Conservation (phyloP, 2,329 filamentous ascomycete species). For the Alternaria gansuensis region DNA sequence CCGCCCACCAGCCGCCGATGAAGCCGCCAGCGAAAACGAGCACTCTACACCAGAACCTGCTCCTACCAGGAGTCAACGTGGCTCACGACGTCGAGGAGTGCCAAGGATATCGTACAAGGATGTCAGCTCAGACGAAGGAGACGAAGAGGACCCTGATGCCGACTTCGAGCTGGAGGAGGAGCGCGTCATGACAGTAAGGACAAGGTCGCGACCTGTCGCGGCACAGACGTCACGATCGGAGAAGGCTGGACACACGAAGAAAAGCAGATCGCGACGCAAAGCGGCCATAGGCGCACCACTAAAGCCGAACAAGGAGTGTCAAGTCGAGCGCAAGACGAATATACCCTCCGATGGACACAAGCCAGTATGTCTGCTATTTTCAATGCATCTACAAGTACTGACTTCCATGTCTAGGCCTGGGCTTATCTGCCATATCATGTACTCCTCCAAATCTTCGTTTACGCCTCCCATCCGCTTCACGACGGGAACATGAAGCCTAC, state of each 20-base stretch:
- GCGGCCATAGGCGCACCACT: conserved; percentile 37
- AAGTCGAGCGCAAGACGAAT: conserved; percentile 13
- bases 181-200: conserved; percentile 21
- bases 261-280: conserved; percentile 22
- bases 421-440: conserved; percentile 70
- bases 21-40: conserved; percentile 25
- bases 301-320: conserved; percentile 33
- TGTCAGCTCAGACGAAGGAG: conserved; percentile 38
- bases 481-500: conserved; percentile 57
- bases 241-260: conserved; percentile 18
- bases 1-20: conserved; percentile 29
- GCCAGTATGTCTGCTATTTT: conserved; percentile 18
- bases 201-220: conserved; percentile 17
- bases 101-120: conserved; percentile 47
- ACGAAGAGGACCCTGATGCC: conserved; percentile 33
- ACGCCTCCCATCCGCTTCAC: conserved; percentile 69
- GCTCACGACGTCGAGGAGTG: conserved; percentile 24
- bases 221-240: conserved; percentile 23
- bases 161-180: conserved; percentile 39
- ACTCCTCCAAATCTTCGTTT: conserved; percentile 73
- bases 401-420: conserved; percentile 42
- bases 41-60: conserved; percentile 15
- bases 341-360: conserved; percentile 42
- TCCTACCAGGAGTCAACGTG: conserved; percentile 7
- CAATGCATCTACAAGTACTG: neutral